Evolutionary conservation across 1,139 yeast species (phyloP).

Genomic region (Spathaspora sp.): DNA sequence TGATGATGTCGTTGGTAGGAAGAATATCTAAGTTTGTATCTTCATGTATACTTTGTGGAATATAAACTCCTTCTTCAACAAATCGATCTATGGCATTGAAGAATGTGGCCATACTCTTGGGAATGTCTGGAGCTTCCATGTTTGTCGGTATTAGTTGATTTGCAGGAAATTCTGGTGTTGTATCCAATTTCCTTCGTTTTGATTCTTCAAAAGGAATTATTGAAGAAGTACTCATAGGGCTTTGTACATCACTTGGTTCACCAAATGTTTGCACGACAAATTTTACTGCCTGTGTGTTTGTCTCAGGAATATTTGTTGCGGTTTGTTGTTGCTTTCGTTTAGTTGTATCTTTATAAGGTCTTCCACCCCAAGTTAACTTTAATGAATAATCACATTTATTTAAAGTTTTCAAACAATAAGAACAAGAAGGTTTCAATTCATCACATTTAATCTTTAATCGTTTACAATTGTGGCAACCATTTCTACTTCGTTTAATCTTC

Average conservation of each 20-base stretch:
- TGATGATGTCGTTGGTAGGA: background rate
- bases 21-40: background rate
- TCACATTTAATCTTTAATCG: constrained; percentile 71
- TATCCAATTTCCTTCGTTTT: too few species aligned
- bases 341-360: constrained; percentile 52
- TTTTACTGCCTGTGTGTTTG: background rate
- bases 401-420: constrained; percentile 52
- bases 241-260: background rate
- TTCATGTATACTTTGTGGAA: background rate
- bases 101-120: background rate
- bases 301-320: background rate
- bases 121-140: background rate
- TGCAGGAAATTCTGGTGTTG: too few species aligned
- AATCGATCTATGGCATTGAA: background rate
- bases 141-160: too few species aligned
- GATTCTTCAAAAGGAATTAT: too few species aligned
- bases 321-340: constrained; percentile 23
- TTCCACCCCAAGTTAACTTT: constrained; percentile 75
- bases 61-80: constrained; percentile 1
- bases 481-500: constrained; percentile 25
- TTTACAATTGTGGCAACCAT: constrained; percentile 72
- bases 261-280: background rate
- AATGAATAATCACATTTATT: constrained; percentile 63
- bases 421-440: constrained; percentile 65
- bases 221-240: too few species aligned